Percentiles rank a stretch among this genome's conserved stretches.
Evolutionary conservation across 2,329 filamentous ascomycete species (phyloP).

Genomic region (Byssothecium circinans): DNA sequence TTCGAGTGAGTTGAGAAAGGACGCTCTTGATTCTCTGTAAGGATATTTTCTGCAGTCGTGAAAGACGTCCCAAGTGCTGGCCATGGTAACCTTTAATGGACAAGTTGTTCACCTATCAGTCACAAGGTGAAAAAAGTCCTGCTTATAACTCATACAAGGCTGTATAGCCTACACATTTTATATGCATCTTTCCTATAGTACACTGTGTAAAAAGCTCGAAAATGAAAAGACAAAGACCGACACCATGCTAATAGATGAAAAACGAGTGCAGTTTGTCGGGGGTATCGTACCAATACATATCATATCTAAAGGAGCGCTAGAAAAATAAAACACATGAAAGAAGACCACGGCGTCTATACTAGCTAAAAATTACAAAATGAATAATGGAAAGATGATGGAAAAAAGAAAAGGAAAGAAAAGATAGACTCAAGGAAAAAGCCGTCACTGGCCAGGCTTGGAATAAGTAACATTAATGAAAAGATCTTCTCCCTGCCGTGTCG

Average conservation of each 20-base stretch:
- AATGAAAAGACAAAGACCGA: not conserved
- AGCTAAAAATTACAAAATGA: not conserved
- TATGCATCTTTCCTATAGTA: not conserved
- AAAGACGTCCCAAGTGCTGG: too few relatives aligned
- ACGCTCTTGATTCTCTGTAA: too few relatives aligned
- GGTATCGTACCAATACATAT: not conserved
- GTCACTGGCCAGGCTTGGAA: slow-evolving; percentile 15
- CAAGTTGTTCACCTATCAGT: too few relatives aligned
- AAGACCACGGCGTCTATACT: not conserved
- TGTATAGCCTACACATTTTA: too few relatives aligned
- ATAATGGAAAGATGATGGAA: not conserved
- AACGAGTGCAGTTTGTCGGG: not conserved
- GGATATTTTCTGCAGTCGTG: too few relatives aligned
- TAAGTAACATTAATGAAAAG: slow-evolving; percentile 54
- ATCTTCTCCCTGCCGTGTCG: slow-evolving; percentile 67
- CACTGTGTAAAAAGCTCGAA: not conserved
- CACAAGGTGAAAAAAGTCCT: too few relatives aligned
- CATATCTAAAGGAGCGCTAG: not conserved
- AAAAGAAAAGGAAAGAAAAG: not conserved
- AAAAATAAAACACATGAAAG: not conserved
- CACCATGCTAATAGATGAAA: slow-evolving; percentile 2
- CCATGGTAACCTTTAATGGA: too few relatives aligned
- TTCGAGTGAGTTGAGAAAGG: too few relatives aligned
- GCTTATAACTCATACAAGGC: too few relatives aligned
- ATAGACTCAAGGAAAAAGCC: slow-evolving; percentile 1